These are phyloP conservation scores for Saccharomyces kudriavzevii DNA, from an alignment of 805 yeast genomes.

Conservation along the genomic window DNA sequence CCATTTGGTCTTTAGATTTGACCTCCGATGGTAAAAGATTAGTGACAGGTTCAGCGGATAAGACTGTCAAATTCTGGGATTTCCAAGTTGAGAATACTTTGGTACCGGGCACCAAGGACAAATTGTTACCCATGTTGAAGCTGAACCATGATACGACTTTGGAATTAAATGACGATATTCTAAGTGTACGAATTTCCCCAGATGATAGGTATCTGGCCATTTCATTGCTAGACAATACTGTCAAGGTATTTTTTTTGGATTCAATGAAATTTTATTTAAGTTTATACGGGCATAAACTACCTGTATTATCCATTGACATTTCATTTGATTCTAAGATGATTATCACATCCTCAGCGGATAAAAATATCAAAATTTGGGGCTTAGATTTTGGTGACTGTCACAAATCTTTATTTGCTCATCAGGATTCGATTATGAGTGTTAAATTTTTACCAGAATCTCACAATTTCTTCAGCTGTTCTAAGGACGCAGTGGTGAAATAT, in stretches of 20 bases:
- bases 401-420: conserved; percentile 91
- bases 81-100: conserved; percentile 56
- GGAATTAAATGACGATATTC: conserved; percentile 79
- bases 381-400: conserved; percentile 98
- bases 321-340: conserved; percentile 81
- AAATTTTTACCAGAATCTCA: conserved; percentile 78
- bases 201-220: conserved; percentile 72
- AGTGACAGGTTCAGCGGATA: conserved; percentile 92
- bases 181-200: conserved; percentile 72
- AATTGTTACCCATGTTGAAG: conserved; percentile 44
- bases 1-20: conserved; percentile 87
- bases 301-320: conserved; percentile 87
- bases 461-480: conserved; percentile 81
- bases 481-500: conserved; percentile 82
- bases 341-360: conserved; percentile 93
- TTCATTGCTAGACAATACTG: conserved; percentile 86
- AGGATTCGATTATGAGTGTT: conserved; percentile 88
- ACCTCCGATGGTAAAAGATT: conserved; percentile 77
- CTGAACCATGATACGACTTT: conserved; percentile 70
- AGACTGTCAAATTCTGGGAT: conserved; percentile 83
- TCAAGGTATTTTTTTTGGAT: conserved; percentile 84
- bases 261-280: conserved; percentile 80
- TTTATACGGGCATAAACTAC: conserved; percentile 92
- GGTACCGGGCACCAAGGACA: conserved; percentile 59
- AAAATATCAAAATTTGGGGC: conserved; percentile 97